Evolutionary conservation across 140 eudicot genomes (phyloP).

Genomic region (Stevia rebaudiana): DNA sequence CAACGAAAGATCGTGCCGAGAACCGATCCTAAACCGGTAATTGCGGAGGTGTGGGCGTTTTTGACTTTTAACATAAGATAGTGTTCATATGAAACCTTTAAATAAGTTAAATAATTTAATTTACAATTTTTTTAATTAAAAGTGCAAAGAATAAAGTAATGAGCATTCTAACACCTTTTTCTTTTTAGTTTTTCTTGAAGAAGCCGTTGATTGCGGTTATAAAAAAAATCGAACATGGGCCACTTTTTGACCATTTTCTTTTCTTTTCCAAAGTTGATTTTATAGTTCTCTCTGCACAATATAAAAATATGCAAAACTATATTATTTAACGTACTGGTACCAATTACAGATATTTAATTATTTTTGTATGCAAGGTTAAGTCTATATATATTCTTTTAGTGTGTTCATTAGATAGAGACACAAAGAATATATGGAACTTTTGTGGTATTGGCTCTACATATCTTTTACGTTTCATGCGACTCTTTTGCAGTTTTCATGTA

Average conservation of each 20-base stretch:
- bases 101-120: slow-evolving; percentile 2
- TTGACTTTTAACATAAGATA: slow-evolving; percentile 24
- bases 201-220: slow-evolving; percentile 37
- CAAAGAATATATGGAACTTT: no score
- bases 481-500: no score
- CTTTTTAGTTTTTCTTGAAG: slow-evolving; percentile 9
- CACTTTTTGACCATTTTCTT: slow-evolving; percentile 36
- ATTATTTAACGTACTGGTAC: no score
- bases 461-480: no score
- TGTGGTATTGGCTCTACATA: no score
- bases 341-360: no score
- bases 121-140: slow-evolving; percentile 10
- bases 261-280: slow-evolving; percentile 29
- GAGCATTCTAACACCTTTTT: slow-evolving; percentile 2
- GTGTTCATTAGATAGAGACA: no score
- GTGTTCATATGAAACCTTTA: slow-evolving; percentile 21
- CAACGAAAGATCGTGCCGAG: no score
- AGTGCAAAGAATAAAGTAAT: slow-evolving; percentile 21
- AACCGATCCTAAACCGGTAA: slow-evolving; percentile 24
- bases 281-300: slow-evolving; percentile 16
- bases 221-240: slow-evolving; percentile 25
- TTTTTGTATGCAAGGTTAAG: no score
- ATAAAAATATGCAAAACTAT: background rate
- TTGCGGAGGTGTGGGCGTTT: slow-evolving; percentile 28
- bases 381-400: no score